Percentiles rank a stretch among this genome's conserved stretches.
These are phyloP conservation scores for Cordyceps tenuipes DNA, from an alignment of 2,329 filamentous ascomycete species.

Conservation along the genomic window DNA sequence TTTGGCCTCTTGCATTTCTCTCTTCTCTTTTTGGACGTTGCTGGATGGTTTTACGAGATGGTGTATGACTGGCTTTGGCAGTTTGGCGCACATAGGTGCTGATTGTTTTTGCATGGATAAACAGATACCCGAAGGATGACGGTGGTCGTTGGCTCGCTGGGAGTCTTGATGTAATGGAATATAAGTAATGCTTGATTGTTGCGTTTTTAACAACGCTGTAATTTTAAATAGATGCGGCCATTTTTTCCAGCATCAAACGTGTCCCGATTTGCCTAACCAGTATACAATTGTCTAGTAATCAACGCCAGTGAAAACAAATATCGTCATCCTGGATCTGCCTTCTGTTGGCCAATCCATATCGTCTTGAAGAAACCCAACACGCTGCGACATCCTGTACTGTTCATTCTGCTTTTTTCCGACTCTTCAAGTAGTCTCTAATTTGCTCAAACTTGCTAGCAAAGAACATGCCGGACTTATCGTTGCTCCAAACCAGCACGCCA, in stretches of 20 bases:
- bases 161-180: background rate
- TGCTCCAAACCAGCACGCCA: conserved; percentile 83
- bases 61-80: background rate
- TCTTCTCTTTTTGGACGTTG: background rate
- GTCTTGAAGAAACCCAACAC: background rate
- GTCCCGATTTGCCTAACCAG: background rate
- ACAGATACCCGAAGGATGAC: background rate
- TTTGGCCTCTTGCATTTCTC: background rate
- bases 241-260: background rate
- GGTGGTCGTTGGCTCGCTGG: background rate
- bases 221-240: conserved; percentile 4
- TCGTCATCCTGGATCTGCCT: background rate
- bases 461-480: conserved; percentile 70
- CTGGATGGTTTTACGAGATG: background rate
- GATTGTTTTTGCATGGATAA: conserved; percentile 8
- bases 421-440: conserved; percentile 70
- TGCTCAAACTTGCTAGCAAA: conserved; percentile 91
- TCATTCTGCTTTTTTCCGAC: conserved; percentile 45
- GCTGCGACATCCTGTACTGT: too few relatives aligned
- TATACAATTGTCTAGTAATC: background rate
- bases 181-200: conserved; percentile 7
- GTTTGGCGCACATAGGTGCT: background rate
- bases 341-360: background rate
- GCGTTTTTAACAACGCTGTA: conserved; percentile 4
- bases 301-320: background rate